A percentile compares a stretch with the other conserved stretches of the same genome.
Conservation (phyloP, 352 stramenopile species). For the Globisporangium recalcitrans region DNA sequence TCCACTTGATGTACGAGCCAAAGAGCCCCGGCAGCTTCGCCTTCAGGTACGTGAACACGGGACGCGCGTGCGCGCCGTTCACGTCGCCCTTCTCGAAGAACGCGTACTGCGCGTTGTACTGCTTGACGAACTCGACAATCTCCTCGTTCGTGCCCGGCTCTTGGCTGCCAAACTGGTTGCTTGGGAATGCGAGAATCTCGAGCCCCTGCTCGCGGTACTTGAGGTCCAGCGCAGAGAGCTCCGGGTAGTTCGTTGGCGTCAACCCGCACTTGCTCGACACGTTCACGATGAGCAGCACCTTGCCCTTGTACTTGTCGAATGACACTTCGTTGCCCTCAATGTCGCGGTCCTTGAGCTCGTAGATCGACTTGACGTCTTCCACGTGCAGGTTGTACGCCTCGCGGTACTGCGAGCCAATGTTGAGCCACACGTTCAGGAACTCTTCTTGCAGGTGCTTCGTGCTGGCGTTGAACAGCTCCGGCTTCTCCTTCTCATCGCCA, state of each 20-base stretch:
- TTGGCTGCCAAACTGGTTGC: conserved; percentile 47
- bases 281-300: conserved; percentile 15
- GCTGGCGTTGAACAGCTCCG: conserved; percentile 8
- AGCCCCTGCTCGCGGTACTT: conserved; percentile 26
- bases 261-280: conserved; percentile 36
- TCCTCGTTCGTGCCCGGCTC: conserved; percentile 45
- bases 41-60: conserved; percentile 32
- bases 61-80: conserved; percentile 25
- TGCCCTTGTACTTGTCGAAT: background rate
- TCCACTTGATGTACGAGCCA: conserved; percentile 8
- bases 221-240: conserved; percentile 13
- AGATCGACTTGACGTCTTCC: conserved; percentile 32
- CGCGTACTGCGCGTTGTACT: conserved; percentile 43
- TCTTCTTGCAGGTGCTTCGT: conserved; percentile 11
- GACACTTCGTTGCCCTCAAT: conserved; percentile 39
- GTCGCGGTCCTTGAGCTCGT: conserved; percentile 36
- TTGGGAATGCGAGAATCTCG: conserved; percentile 35
- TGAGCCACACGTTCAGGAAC: conserved; percentile 20
- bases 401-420: conserved; percentile 19
- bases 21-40: conserved; percentile 11
- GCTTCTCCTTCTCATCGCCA: conserved; percentile 2
- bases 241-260: conserved; percentile 37
- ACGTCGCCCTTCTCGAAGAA: conserved; percentile 58
- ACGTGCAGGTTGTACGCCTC: conserved; percentile 18
- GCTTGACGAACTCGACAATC: conserved; percentile 41